These are phyloP conservation scores for Bidens hawaiensis DNA, from an alignment of 140 eudicot species.

Conservation along the genomic window DNA sequence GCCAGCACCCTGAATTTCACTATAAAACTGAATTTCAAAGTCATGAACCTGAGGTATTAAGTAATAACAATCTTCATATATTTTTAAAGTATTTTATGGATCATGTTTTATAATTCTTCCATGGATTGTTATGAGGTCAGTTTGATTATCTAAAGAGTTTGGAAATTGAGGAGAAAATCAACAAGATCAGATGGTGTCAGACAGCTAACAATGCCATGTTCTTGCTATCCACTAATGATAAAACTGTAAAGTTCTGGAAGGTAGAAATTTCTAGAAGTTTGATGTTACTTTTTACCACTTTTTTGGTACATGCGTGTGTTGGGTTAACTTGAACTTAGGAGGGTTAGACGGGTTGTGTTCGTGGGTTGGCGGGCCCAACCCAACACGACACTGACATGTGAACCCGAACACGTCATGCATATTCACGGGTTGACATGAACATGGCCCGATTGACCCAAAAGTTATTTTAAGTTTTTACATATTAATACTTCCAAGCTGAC, in stretches of 20 bases:
- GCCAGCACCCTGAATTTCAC: slow-evolving; percentile 85
- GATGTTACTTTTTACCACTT: slow-evolving; percentile 8
- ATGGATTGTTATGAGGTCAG: slow-evolving; percentile 43
- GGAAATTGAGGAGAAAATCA: slow-evolving; percentile 96
- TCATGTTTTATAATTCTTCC: not conserved
- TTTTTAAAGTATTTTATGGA: not conserved
- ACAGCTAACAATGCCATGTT: slow-evolving; percentile 69
- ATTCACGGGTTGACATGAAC: no score
- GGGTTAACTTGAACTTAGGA: no score
- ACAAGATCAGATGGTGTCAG: slow-evolving; percentile 94
- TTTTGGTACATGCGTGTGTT: no score
- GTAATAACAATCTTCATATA: slow-evolving; percentile 24
- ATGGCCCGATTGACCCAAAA: no score
- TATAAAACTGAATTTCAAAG: slow-evolving; percentile 97
- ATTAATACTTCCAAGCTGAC: no score
- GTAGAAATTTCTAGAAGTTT: slow-evolving; percentile 19
- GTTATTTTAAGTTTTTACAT: no score
- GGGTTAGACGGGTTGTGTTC: no score
- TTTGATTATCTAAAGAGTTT: slow-evolving; percentile 92
- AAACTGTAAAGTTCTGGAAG: slow-evolving; percentile 93
- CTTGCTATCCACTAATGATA: slow-evolving; percentile 88
- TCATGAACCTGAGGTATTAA: slow-evolving; percentile 90
- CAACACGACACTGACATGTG: no score
- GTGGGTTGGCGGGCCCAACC: no score
- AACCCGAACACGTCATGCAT: no score